Evolutionary conservation across 306 rosid species (phyloP), one percentile per base, ranked within the genome.

Genomic region (Lagenaria siceraria): DNA sequence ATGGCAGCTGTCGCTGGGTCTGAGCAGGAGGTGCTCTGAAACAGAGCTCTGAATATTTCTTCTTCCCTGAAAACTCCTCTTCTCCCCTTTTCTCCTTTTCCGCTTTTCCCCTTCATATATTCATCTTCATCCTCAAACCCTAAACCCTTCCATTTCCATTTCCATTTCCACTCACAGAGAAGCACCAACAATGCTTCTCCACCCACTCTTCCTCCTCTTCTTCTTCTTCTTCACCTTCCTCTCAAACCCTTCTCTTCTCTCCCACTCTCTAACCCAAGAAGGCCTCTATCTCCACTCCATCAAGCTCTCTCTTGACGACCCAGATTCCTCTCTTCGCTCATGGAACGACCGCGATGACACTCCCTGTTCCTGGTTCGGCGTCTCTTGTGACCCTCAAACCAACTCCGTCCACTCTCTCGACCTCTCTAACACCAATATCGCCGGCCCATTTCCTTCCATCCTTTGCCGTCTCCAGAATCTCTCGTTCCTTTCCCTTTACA

Each of bases 371-470:
- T 78, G 81, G 81, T 87, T 82, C 12, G 98, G 99, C 38, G 87
- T 95, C 56, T 6, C 76, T 78, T 95, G 98, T 88, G 87, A 87
- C 89, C 78, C 87, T 29, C 42, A 68, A 69, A 88, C 60, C 25
- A n/a, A 97, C 71, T 83, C 86, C 58, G 81, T 96, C 2, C 86
- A 82, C 81, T 85, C 85, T 74, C 88, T 94, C 46, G 91, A 92
- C 82, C 90, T 96, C 82, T 90, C 95, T 79, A 87, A 86, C 88
- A 85, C 89, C 93, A 92, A 90, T 74, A 85, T 96, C 49, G 90
- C 90, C 29, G 99, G 97, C 68, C 71, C 6, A 27, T 84, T 96
- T 38, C 84, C 93, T 1, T 83, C 88, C 56, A 84, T 62, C 54
- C 81, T 96, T 38, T 73, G 77, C 42, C 77, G 77, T 5, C 77